These are phyloP conservation scores for Cyclotella choctawhatcheeana DNA, from an alignment of 108 stramenopile genomes.

Conservation along the genomic window DNA sequence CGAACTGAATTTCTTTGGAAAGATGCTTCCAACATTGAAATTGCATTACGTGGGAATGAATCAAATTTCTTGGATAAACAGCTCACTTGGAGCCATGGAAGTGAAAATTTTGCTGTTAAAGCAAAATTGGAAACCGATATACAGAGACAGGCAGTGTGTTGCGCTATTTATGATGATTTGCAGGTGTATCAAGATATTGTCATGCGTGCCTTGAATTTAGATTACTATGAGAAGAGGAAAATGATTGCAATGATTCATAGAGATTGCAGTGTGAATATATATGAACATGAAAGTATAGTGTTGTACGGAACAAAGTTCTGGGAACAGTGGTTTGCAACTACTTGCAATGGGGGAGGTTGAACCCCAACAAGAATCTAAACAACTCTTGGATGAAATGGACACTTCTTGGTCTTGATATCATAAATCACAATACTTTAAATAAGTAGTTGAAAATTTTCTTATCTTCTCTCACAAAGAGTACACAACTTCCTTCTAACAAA, in stretches of 20 bases:
- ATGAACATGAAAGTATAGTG: too few relatives aligned
- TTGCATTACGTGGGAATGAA: neutral
- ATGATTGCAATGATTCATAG: slow-evolving; percentile 8
- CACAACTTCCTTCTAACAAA: too few relatives aligned
- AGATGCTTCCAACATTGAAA: slow-evolving; percentile 14
- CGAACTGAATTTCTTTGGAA: slow-evolving; percentile 2
- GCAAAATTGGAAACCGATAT: slow-evolving; percentile 5
- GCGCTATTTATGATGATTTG: slow-evolving; percentile 19
- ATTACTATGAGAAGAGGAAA: neutral
- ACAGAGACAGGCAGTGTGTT: slow-evolving; percentile 7
- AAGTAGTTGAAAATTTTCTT: too few relatives aligned
- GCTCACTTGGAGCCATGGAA: neutral
- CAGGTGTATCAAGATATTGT: slow-evolving; percentile 19
- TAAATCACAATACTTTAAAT: too few relatives aligned
- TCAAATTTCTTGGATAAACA: neutral
- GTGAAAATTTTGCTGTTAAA: slow-evolving; percentile 1
- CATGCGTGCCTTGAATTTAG: neutral
- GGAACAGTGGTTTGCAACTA: too few relatives aligned
- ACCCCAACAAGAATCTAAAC: too few relatives aligned
- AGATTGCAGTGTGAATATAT: slow-evolving; percentile 7
- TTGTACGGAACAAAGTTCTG: too few relatives aligned
- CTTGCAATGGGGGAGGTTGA: too few relatives aligned
- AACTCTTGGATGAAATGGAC: too few relatives aligned
- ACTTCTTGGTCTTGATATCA: too few relatives aligned
- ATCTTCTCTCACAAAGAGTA: too few relatives aligned